phyloP scores from a whole-genome alignment of 1,284 basidiomycete species.

The Ganoderma sp. region DNA sequence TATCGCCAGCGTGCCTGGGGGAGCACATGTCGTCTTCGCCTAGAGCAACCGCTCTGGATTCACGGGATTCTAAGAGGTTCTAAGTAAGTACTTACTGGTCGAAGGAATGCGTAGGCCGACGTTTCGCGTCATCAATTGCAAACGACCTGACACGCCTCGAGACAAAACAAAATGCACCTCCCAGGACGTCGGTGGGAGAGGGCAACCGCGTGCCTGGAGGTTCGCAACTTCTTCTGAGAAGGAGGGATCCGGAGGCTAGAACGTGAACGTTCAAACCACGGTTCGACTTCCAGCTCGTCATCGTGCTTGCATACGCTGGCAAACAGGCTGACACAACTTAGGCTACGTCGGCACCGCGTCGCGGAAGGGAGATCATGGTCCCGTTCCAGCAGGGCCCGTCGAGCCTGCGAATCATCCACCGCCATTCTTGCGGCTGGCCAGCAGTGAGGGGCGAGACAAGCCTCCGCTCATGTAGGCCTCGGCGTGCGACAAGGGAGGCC shows the following conservation, averaged over 20 bases:
- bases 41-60: slow-evolving; percentile 6
- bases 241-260: background rate
- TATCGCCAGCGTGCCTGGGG: slow-evolving; percentile 22
- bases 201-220: background rate
- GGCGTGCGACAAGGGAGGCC: slow-evolving; percentile 5
- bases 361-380: slow-evolving; percentile 21
- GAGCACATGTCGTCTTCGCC: slow-evolving; percentile 27
- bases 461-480: slow-evolving; percentile 15
- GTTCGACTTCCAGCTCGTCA: background rate
- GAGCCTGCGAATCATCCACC: slow-evolving; percentile 10
- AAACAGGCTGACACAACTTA: slow-evolving; percentile 19
- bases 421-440: background rate
- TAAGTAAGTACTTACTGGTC: background rate
- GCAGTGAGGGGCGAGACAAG: slow-evolving; percentile 12
- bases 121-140: slow-evolving; percentile 7
- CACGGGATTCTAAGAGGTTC: background rate
- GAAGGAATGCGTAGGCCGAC: slow-evolving; percentile 6
- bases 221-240: background rate
- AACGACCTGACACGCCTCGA: slow-evolving; percentile 1
- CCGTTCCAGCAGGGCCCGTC: slow-evolving; percentile 3
- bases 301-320: background rate
- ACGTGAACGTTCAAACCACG: background rate
- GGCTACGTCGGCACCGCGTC: slow-evolving; percentile 19
- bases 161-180: background rate
- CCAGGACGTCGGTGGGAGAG: background rate